A percentile compares a stretch with the other conserved stretches of the same genome.
Conservation (phyloP, 768 basidiomycete genomes). For the Atractiella rhizophila region DNA sequence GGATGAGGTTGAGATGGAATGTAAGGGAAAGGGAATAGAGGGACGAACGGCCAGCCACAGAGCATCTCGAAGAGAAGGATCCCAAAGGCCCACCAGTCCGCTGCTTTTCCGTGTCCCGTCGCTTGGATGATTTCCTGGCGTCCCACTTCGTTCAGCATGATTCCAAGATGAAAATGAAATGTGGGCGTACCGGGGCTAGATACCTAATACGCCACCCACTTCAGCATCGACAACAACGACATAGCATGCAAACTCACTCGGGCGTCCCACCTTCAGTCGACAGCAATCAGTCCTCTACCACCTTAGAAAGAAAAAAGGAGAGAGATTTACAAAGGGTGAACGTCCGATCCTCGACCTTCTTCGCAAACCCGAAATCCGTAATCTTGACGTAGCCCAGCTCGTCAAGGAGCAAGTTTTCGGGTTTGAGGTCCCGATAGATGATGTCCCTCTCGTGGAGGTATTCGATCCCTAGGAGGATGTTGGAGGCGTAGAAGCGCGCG, state of each 20-base stretch:
- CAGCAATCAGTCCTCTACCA: too few species aligned
- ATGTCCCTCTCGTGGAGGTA: conserved; percentile 90
- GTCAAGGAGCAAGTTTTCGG: conserved; percentile 91
- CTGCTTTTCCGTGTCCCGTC: conserved; percentile 90
- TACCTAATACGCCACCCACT: too few species aligned
- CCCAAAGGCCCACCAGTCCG: conserved; percentile 98
- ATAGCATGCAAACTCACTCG: too few species aligned
- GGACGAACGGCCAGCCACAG: conserved; percentile 51
- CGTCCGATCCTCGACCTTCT: conserved; percentile 87
- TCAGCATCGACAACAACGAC: too few species aligned
- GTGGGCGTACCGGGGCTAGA: conserved; percentile 67
- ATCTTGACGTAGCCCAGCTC: conserved; percentile 61
- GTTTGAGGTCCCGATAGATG: conserved; percentile 93
- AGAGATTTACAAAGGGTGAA: conserved; percentile 98
- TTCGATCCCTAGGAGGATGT: conserved; percentile 78
- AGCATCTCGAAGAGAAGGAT: conserved; percentile 96
- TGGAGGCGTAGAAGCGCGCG: conserved; percentile 89
- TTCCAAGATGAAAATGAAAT: neutral
- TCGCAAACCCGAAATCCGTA: conserved; percentile 80
- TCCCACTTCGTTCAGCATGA: too few species aligned
- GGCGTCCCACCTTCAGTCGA: conserved; percentile 67
- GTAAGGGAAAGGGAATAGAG: neutral
- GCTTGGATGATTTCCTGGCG: conserved; percentile 52
- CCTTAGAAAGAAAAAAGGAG: too few species aligned
- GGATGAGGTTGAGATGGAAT: neutral